Base-by-base conservation (phyloP, 2,329 filamentous ascomycete species). In the Talaromyces sp. region DNA sequence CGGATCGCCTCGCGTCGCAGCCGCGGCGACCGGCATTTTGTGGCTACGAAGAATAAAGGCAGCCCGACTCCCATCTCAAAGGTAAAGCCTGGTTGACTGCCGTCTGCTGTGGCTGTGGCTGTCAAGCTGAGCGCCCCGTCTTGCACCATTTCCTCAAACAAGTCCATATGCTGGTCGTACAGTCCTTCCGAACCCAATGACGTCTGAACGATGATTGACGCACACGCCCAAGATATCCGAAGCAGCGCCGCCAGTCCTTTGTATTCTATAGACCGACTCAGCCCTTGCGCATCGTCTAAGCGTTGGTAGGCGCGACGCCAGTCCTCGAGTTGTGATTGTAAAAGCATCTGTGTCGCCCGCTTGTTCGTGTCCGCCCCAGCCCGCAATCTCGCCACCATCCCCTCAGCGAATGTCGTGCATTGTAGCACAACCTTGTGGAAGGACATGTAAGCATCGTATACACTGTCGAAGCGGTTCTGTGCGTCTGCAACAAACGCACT, bases 1-100 rank as follows among this genome's bases (percentile, higher is more conserved):
- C 55, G 30, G 22, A 72, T 36, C 11, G 70, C 70, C 27, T 59
- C 54, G 27, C 68, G 65, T 8, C 71, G 65, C n/a, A 70, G 27
- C 1, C 1, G 13, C 30, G 65, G 65, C 17, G 65, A 55, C n/a
- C 71, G 68, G 44, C 70, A 72, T 55, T 67, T 71, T 27, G 67
- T 42, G 9, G 57, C 61, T 8, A 67, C 68, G 15, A 68, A 39
- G 32, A 65, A 68, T n/a, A 73, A 27, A n/a, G 55, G 32, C 55
- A 42, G 9, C 0, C 55, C 36, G 25, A 39, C 55, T 2, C 33
- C 36, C 22, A 42, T 28, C 8, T 56, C 36, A 27, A 44, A 56
- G 11, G n/a, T 56, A 28, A 56, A 39, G 3, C 15, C 32, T 8
- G 32, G 55, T 11, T 56, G 28, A 19, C 32, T 42, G 8, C 33